Conservation (phyloP, 2,329 filamentous ascomycete species). For the Atkinsonella texensis region DNA sequence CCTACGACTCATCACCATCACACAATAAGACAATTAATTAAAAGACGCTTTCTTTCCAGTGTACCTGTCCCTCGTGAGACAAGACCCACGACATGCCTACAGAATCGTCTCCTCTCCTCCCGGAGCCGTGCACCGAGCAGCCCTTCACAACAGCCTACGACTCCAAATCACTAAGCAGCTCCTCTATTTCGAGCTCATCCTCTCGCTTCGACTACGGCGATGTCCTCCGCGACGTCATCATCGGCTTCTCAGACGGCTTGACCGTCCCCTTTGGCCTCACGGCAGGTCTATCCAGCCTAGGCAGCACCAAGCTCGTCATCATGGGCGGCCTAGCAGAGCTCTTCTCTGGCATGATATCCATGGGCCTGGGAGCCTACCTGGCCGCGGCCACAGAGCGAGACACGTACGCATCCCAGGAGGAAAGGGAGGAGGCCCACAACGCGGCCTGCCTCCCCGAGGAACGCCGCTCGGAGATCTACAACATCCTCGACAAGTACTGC, state of each 20-base stretch:
- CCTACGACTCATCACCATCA: too few relatives aligned
- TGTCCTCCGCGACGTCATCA: constrained; percentile 52
- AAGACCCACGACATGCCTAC: constrained; percentile 7
- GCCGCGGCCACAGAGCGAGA: constrained; percentile 47
- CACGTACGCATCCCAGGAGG: constrained; percentile 36
- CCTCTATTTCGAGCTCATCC: constrained; percentile 8
- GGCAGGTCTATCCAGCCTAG: constrained; percentile 55
- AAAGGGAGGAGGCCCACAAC: constrained; percentile 29
- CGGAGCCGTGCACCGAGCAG: constrained; percentile 19
- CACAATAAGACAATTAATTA: too few relatives aligned
- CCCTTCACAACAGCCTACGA: constrained; percentile 11
- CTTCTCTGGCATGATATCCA: constrained; percentile 63
- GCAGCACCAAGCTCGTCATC: constrained; percentile 54
- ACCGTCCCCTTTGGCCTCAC: constrained; percentile 72
- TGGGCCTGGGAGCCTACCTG: constrained; percentile 66
- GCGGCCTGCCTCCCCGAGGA: constrained; percentile 29
- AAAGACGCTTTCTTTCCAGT: too few relatives aligned
- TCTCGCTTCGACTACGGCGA: constrained; percentile 25
- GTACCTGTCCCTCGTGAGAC: not conserved
- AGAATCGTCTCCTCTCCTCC: constrained; percentile 22
- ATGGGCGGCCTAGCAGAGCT: constrained; percentile 64
- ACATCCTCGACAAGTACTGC: constrained; percentile 38
- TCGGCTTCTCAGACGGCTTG: constrained; percentile 67
- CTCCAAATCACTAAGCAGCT: constrained; percentile 14
- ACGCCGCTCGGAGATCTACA: constrained; percentile 36